These are phyloP conservation scores for Cladosporium sp. DNA, from an alignment of 2,329 filamentous ascomycete genomes.

Conservation along the genomic window DNA sequence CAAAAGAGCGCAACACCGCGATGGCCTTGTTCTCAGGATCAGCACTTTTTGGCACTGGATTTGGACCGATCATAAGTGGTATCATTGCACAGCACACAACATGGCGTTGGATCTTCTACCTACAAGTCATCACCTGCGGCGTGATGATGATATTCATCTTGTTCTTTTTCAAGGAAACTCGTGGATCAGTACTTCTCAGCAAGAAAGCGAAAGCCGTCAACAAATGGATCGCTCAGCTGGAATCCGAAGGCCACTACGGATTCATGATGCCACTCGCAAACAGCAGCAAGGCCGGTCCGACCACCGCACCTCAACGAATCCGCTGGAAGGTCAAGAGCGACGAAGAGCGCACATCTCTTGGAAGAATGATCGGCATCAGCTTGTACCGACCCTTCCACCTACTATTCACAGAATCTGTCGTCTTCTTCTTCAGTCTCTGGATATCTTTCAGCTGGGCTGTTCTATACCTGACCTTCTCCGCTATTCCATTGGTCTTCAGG, in stretches of 20 bases:
- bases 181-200: slow-evolving; percentile 76
- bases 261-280: slow-evolving; percentile 48
- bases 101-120: slow-evolving; percentile 90
- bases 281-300: slow-evolving; percentile 31
- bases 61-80: slow-evolving; percentile 72
- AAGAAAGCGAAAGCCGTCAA: slow-evolving; percentile 75
- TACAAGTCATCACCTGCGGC: slow-evolving; percentile 72
- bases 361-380: slow-evolving; percentile 71
- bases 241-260: slow-evolving; percentile 63
- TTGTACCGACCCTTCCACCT: slow-evolving; percentile 77
- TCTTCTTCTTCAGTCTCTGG: slow-evolving; percentile 89
- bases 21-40: slow-evolving; percentile 87
- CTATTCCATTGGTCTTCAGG: slow-evolving; percentile 76
- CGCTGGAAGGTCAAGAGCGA: slow-evolving; percentile 81
- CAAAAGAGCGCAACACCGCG: slow-evolving; percentile 77
- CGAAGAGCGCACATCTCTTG: slow-evolving; percentile 70
- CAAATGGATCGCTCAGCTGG: slow-evolving; percentile 73
- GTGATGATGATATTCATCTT: slow-evolving; percentile 65
- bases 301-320: slow-evolving; percentile 42
- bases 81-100: slow-evolving; percentile 66
- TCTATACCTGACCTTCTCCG: slow-evolving; percentile 80
- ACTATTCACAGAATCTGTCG: slow-evolving; percentile 73
- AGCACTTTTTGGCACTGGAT: slow-evolving; percentile 76
- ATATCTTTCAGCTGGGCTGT: slow-evolving; percentile 87
- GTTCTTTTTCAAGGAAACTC: slow-evolving; percentile 76